phyloP scores from a whole-genome alignment of 192 early-diverging fungal species.

The Radiomyces spectabilis region DNA sequence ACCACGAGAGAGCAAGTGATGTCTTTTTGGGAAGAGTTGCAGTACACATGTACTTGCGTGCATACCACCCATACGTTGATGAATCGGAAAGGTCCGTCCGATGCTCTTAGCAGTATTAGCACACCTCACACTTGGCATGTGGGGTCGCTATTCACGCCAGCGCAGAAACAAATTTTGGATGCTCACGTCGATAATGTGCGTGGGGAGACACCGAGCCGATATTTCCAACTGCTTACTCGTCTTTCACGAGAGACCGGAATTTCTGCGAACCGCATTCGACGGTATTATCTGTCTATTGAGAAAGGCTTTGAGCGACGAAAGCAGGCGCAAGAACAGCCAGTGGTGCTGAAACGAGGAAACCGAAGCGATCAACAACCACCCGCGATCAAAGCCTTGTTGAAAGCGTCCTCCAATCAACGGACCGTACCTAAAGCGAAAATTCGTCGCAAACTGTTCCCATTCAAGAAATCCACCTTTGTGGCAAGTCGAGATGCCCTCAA shows the following conservation, averaged over 20 bases:
- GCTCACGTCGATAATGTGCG: not conserved
- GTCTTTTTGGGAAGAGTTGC: not conserved
- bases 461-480: too few relatives aligned
- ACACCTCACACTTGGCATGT: not conserved
- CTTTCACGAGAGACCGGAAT: constrained; percentile 1
- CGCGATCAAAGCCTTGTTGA: not conserved
- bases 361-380: not conserved
- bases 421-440: not conserved
- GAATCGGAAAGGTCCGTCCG: not conserved
- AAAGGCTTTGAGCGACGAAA: not conserved
- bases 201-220: not conserved
- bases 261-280: not conserved
- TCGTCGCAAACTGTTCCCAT: too few relatives aligned
- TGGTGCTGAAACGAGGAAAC: not conserved
- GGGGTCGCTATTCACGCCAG: not conserved
- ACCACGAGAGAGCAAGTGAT: not conserved
- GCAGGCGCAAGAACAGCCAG: not conserved
- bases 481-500: too few relatives aligned
- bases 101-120: not conserved
- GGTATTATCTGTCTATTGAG: not conserved
- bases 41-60: not conserved
- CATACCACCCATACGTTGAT: not conserved
- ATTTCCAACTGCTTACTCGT: not conserved
- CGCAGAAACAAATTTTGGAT: not conserved
- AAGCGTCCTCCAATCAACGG: not conserved